A percentile compares a stretch with the other conserved stretches of the same genome.
These are phyloP conservation scores for Coniochaeta pulveracea DNA, from an alignment of 2,329 filamentous ascomycete genomes.

Conservation along the genomic window DNA sequence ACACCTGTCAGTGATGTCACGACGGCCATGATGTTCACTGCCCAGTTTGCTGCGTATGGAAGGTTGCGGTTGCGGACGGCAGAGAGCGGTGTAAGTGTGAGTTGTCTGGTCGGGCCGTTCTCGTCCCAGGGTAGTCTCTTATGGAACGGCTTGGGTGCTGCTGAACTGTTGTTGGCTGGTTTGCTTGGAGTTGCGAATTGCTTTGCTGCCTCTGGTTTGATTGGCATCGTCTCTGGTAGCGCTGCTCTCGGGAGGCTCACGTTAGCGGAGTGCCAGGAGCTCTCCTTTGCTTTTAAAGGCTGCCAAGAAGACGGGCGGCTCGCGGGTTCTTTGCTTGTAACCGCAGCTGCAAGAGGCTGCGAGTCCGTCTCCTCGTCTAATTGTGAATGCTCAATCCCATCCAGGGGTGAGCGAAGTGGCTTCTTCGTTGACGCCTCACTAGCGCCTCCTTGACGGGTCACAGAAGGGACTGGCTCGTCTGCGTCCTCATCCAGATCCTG, in stretches of 20 bases:
- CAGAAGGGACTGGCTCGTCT: neutral
- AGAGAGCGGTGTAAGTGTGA: constrained; percentile 39
- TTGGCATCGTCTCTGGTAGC: neutral
- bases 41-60: constrained; percentile 47
- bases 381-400: too few relatives aligned
- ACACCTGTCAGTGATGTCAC: constrained; percentile 32
- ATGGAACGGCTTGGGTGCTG: constrained; percentile 5
- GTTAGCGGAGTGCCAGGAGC: neutral
- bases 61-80: constrained; percentile 33
- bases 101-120: constrained; percentile 27
- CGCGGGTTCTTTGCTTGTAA: too few relatives aligned
- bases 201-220: neutral
- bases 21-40: constrained; percentile 42
- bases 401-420: too few relatives aligned
- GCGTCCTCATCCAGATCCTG: neutral
- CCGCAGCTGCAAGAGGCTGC: too few relatives aligned
- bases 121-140: constrained; percentile 26
- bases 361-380: too few relatives aligned
- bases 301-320: too few relatives aligned
- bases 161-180: neutral
- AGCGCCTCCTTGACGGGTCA: too few relatives aligned
- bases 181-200: constrained; percentile 1
- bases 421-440: too few relatives aligned
- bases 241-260: neutral
- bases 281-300: too few relatives aligned